Base-by-base conservation (phyloP, 2,329 filamentous ascomycete genomes). In the Aspergillus fijiensis region DNA sequence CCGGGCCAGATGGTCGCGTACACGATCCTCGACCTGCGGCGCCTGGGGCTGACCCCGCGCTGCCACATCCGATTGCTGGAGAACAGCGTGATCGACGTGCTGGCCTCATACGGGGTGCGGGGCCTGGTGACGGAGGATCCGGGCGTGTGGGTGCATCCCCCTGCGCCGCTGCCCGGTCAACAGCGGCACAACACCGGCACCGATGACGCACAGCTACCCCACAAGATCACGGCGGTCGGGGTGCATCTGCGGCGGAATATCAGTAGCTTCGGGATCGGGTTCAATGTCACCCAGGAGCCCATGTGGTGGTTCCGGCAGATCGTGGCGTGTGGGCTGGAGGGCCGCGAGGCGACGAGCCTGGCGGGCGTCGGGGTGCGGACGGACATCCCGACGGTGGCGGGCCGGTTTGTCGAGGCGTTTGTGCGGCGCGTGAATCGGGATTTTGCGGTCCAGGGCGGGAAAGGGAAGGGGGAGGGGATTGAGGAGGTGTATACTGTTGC, bases 1-100 rank as follows among this genome's bases (percentile, higher is more conserved):
- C 95, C 94, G 0, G 94, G 94, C 0, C 95, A 99, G 74, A 79
- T 96, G 52, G 90, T 97, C 39, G 86, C 93, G n/a, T 99, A 96
- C 81, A 92, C 94, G 3, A 86, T 97, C 54, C 74, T 96, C n/a
- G 92, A 96, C 74, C 83, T 98, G 59, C 86, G 85, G 57, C 82
- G 84, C 11, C 84, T 92, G 65, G 77, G 79, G 0, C 79, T 95
- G 21, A 87, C 85, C 4, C 89, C 95, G 12, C 81, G 91, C 19
- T 85, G 85, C 62, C 96, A 96, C 76, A 89, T 96, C 5, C 83
- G 86, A 39, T 76, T 92, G 33, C 82, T 99, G 1, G 93, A 99
- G 74, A 82, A 87, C 61, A 87, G 86, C 0, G 88, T 96, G 0
- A 89, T 92, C 45, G 82, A 84, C 6, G 82, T 88, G 0, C 85